These are phyloP conservation scores for Umbelopsis sp. DNA, from an alignment of 192 early-diverging fungal species.

Conservation along the genomic window DNA sequence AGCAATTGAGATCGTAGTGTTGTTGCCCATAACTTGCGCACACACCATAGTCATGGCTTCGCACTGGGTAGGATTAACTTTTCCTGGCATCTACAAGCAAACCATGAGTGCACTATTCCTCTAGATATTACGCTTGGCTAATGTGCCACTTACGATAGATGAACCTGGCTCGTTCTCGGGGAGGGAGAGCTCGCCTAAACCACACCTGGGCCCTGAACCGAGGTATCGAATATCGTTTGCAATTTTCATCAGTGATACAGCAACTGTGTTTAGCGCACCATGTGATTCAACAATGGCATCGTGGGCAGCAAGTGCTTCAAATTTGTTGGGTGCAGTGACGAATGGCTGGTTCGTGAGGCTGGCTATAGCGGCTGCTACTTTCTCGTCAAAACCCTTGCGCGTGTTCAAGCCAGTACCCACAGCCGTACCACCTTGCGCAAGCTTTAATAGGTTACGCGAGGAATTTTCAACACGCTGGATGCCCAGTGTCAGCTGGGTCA, in stretches of 20 bases:
- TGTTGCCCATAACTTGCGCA: conserved; percentile 98
- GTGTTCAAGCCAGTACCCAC: conserved; percentile 98
- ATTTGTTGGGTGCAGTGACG: conserved; percentile 97
- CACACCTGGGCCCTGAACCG: conserved; percentile 95
- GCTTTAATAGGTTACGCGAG: conserved; percentile 81
- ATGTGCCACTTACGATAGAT: conserved; percentile 61
- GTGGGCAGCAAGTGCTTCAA: conserved; percentile 96
- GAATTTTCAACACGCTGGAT: conserved; percentile 82
- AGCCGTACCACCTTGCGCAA: conserved; percentile 95
- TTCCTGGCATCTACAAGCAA: conserved; percentile 80
- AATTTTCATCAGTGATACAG: conserved; percentile 96
- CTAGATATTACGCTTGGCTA: background rate
- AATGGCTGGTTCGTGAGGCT: conserved; percentile 83
- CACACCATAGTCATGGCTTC: conserved; percentile 99
- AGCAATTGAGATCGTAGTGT: conserved; percentile 86
- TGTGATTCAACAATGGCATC: conserved; percentile 95
- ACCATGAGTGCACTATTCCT: background rate
- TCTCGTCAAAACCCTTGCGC: conserved; percentile 86
- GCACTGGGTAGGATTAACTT: conserved; percentile 99
- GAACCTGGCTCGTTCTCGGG: conserved; percentile 99
- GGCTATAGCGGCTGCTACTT: conserved; percentile 85
- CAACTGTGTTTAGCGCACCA: conserved; percentile 92
- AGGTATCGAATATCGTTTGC: conserved; percentile 96
- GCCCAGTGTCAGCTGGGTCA: conserved; percentile 82
- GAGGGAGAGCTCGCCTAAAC: conserved; percentile 91